phyloP scores from a whole-genome alignment of 305 asterid genomes.

The Fraxinus nigra region DNA sequence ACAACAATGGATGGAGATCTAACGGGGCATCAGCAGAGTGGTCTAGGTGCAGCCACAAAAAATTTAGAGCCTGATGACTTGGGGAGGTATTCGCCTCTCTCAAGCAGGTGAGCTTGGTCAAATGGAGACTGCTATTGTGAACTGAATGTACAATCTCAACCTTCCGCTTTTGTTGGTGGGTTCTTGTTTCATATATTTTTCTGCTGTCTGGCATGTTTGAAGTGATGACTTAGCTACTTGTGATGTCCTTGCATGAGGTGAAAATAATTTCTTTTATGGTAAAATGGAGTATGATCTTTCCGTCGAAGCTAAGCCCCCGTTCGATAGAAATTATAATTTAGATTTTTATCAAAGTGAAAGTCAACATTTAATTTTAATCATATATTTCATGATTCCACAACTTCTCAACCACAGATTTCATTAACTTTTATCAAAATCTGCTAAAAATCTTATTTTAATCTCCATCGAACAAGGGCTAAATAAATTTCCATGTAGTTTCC shows the following conservation, averaged over 20 bases:
- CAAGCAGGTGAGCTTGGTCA: slow-evolving; percentile 77
- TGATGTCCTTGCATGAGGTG: not conserved
- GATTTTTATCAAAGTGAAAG: too few relatives aligned
- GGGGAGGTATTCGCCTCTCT: slow-evolving; percentile 63
- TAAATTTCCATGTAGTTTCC: not conserved
- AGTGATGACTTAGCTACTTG: slow-evolving; percentile 3
- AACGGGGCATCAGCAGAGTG: slow-evolving; percentile 54
- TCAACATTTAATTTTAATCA: too few relatives aligned
- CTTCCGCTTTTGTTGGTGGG: slow-evolving; percentile 49
- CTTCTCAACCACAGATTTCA: too few relatives aligned
- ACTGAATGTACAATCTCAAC: slow-evolving; percentile 51
- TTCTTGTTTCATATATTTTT: slow-evolving; percentile 40
- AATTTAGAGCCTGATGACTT: slow-evolving; percentile 57
- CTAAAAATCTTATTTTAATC: too few relatives aligned
- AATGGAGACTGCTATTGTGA: slow-evolving; percentile 53
- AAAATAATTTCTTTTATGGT: slow-evolving; percentile 7
- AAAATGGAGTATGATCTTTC: not conserved
- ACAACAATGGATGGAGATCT: slow-evolving; percentile 57
- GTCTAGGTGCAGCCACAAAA: slow-evolving; percentile 36
- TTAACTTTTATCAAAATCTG: too few relatives aligned
- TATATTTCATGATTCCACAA: too few relatives aligned
- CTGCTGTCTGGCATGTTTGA: slow-evolving; percentile 30
- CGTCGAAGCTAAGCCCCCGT: too few relatives aligned
- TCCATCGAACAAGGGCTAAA: not conserved
- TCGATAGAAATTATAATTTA: too few relatives aligned